These are phyloP conservation scores for Epichloe hybrida DNA, from an alignment of 2,329 filamentous ascomycete genomes.

Conservation along the genomic window DNA sequence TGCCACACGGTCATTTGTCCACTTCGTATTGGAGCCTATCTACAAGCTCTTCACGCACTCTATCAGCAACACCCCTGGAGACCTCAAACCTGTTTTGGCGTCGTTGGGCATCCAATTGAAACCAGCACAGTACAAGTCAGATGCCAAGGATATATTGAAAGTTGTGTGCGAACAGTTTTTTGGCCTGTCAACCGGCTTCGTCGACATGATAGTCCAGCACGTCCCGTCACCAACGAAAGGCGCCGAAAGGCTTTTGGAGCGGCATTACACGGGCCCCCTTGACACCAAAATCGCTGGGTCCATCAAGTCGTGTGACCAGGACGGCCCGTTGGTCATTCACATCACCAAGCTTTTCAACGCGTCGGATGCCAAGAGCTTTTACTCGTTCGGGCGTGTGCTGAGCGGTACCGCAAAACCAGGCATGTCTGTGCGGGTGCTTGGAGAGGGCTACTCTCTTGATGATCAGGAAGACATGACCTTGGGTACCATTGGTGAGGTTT, in stretches of 20 bases:
- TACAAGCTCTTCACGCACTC: constrained; percentile 97
- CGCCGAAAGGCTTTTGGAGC: constrained; percentile 61
- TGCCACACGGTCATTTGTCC: constrained; percentile 76
- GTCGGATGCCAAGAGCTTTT: constrained; percentile 77
- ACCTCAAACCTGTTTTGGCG: constrained; percentile 65
- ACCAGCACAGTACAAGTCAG: constrained; percentile 79
- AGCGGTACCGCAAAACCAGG: constrained; percentile 79
- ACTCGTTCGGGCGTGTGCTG: constrained; percentile 81
- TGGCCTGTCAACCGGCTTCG: constrained; percentile 74
- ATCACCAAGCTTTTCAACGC: constrained; percentile 90
- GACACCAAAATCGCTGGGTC: constrained; percentile 69
- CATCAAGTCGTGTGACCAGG: constrained; percentile 73
- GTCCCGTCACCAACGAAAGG: constrained; percentile 76
- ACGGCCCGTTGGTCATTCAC: constrained; percentile 83
- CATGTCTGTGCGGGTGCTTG: constrained; percentile 75
- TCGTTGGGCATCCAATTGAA: constrained; percentile 76
- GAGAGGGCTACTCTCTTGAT: constrained; percentile 89
- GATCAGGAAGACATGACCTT: constrained; percentile 95
- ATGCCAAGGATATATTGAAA: constrained; percentile 79
- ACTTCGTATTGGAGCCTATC: constrained; percentile 90
- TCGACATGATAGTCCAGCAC: constrained; percentile 88
- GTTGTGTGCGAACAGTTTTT: constrained; percentile 89
- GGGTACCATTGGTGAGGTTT: constrained; percentile 73
- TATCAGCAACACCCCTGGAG: constrained; percentile 77
- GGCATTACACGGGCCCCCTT: constrained; percentile 82